Evolutionary conservation across 2,329 filamentous ascomycete genomes (phyloP), one percentile per base, ranked within the genome.

Genomic region (Pseudogymnoascus sp.): DNA sequence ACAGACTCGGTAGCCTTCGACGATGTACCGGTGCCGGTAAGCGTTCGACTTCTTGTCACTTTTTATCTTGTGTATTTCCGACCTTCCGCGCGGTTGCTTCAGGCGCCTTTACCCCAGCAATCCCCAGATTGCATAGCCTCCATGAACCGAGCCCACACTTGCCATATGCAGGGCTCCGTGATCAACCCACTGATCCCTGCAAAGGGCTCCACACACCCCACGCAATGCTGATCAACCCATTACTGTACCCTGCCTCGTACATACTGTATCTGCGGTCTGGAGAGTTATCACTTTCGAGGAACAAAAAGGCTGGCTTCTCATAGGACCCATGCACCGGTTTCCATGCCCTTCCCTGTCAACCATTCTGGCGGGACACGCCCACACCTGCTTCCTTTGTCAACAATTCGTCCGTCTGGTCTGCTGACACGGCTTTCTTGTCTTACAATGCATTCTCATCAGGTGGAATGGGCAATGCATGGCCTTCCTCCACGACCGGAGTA

Each of bases 61-160:
- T 33, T 6, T 33, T 56, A 56, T 33, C 16, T 28, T 33, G 50
- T 56, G 50, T n/a, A 56, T 56, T 33, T 33, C 16, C 50, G 50
- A 56, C 50, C 50, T 56, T 56, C 50, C 50, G 50, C 50, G 50
- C 50, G 50, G 50, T 56, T 56, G 50, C 50, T 56, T 56, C 50
- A 33, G 50, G 50, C 50, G 28, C 50, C 50, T 33, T 56, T 56
- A 56, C 50, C 50, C 50, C 50, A 56, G 50, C 28, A 19, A 56
- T 31, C 50, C 50, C 50, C 28, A 56, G 50, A 28, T 56, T 35
- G 16, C 50, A 22, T 19, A 11, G 43, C 22, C 10, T 26, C 16
- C 16, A 56, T 16, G 50, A 56, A 56, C 50, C 28, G 10, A 56
- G 50, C 6, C 50, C 50, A 56, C 50, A 14, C n/a, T 33, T 19